Base-by-base conservation (phyloP, 495 filamentous ascomycete genomes). In the Saxophila tyrrhenica region DNA sequence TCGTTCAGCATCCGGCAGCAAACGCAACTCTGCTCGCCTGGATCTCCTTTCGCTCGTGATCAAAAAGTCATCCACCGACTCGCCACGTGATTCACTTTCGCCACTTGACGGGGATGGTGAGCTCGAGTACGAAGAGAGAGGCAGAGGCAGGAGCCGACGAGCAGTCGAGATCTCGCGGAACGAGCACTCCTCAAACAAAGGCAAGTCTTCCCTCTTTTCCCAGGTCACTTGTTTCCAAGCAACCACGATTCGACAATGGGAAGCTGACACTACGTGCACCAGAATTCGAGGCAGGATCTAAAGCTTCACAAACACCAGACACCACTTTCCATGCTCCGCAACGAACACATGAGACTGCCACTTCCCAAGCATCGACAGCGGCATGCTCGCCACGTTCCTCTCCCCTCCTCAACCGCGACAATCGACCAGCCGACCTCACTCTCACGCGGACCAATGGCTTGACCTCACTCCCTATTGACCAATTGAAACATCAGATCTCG, bases 311-410 rank as follows among this genome's bases (percentile, higher is more conserved):
- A 45, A 39, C 50, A 35, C 50, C 47, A 47, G 20, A 16, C 47
- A 39, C 52, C 46, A 2, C 51, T 24, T 50, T 54, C 50, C 29
- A 13, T 19, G 43, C 8, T 3, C 25, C 43, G 16, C n/a, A 16
- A 20, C 17, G 17, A 44, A 29, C 21, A 25, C 57, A 51, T 39
- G 52, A 41, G 47, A 25, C 38, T 41, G 45, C 57, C 39, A 29
- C 47, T 7, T 7, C 39, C 16, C n/a, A 9, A 23, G 47, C 54
- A 52, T 54, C 57, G 55, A 39, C 54, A 44, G 11, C 16, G 20
- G 54, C 58, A 56, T 60, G 48, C 53, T 52, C 52, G 54, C 58
- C 58, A 60, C 58, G 48, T 56, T 48, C 2, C 20, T 46, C 39
- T 5, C 22, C 51, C n/a, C 15, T 39, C 25, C 25, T 54, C 35